Evolutionary conservation across 768 basidiomycete species (phyloP).

Genomic region (Termitomyces sp.): DNA sequence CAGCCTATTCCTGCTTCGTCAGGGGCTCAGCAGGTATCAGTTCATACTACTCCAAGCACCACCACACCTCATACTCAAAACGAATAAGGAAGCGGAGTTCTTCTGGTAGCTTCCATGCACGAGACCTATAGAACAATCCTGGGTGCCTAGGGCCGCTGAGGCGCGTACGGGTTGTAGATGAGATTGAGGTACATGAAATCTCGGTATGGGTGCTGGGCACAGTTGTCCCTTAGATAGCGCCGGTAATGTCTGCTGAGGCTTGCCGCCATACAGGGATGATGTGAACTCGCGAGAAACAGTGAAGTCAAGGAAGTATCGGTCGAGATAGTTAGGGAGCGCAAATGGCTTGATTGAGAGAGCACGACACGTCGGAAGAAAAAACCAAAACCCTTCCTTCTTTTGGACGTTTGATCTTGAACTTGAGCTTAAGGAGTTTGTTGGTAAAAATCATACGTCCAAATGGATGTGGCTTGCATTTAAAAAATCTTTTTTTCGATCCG

Average conservation of each 20-base stretch:
- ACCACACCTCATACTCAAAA: conserved; percentile 26
- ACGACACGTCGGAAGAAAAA: conserved; percentile 7
- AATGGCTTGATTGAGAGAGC: conserved; percentile 1
- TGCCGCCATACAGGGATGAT: conserved; percentile 2
- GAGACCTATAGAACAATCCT: conserved; percentile 20
- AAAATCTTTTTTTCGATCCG: neutral
- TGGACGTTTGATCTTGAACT: conserved; percentile 1
- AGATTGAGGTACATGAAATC: conserved; percentile 24
- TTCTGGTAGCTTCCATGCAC: neutral
- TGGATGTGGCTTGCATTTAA: neutral
- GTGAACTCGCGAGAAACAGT: conserved; percentile 10
- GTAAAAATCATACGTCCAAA: neutral
- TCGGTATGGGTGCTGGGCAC: conserved; percentile 6
- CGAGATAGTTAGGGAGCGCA: neutral
- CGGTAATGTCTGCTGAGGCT: neutral
- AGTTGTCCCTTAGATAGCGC: neutral
- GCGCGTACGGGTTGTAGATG: conserved; percentile 20
- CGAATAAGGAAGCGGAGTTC: neutral
- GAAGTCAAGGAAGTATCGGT: conserved; percentile 1
- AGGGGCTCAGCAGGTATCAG: conserved; percentile 30
- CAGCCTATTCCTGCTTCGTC: conserved; percentile 21
- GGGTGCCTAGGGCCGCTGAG: conserved; percentile 23
- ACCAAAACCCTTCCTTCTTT: conserved; percentile 3
- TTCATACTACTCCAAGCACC: conserved; percentile 27
- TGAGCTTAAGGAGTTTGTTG: conserved; percentile 1